These are phyloP conservation scores for Sclerotinia borealis DNA, from an alignment of 2,329 filamentous ascomycete species.

Conservation along the genomic window DNA sequence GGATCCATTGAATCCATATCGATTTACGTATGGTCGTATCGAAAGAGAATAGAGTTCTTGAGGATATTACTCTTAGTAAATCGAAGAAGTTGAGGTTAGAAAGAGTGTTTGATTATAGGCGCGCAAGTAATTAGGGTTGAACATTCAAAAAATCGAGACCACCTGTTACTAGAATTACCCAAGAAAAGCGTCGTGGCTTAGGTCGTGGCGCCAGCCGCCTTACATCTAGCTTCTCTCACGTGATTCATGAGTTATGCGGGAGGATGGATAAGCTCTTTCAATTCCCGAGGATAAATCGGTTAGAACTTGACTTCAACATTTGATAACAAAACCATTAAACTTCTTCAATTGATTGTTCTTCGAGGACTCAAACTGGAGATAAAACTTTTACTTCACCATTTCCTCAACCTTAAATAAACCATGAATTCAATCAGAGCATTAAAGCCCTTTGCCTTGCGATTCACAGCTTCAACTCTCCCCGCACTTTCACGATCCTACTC, in stretches of 20 bases:
- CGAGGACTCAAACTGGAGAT: not conserved
- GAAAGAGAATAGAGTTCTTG: not conserved
- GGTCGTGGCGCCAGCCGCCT: slow-evolving; percentile 1
- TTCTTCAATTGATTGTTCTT: not conserved
- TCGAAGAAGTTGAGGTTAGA: not conserved
- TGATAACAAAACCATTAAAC: not conserved
- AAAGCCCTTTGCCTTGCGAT: slow-evolving; percentile 30
- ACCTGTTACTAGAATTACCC: slow-evolving; percentile 8
- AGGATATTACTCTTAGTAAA: not conserved
- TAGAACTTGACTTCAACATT: not conserved
- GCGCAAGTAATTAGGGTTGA: not conserved
- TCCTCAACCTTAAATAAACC: slow-evolving; percentile 3
- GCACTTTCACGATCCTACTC: slow-evolving; percentile 30
- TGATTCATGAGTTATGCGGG: not conserved
- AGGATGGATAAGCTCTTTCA: not conserved
- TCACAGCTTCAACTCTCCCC: slow-evolving; percentile 27
- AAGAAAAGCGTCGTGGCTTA: slow-evolving; percentile 1
- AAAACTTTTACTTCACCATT: not conserved
- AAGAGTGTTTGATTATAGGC: slow-evolving; percentile 1
- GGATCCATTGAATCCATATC: slow-evolving; percentile 81
- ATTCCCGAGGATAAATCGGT: slow-evolving; percentile 2
- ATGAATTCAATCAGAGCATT: slow-evolving; percentile 30
- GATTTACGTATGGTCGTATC: not conserved
- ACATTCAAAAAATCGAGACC: slow-evolving; percentile 9
- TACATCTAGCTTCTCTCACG: not conserved